Base-by-base conservation (phyloP, 78 protist genomes). In the Diacronema lutheri region DNA sequence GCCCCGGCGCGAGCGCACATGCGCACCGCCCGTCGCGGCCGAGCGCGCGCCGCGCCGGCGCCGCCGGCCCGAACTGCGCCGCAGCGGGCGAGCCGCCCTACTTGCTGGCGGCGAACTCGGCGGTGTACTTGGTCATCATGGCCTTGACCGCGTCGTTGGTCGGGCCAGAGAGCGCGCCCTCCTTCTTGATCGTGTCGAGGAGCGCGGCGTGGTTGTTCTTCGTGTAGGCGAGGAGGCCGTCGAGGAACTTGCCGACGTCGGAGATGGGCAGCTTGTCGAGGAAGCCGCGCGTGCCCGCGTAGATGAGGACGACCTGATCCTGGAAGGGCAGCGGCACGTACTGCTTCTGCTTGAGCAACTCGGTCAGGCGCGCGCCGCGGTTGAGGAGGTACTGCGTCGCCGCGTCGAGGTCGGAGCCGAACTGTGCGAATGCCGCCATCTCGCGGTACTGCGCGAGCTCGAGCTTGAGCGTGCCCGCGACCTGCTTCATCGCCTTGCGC, bases 371-470 rank as follows among this genome's bases (percentile, higher is more conserved):
- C 7, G 89, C 50, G 38, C 95, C 93, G 33, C 93, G 90, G 87
- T 69, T 72, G 55, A 93, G 89, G 66, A 61, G 91, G 38, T 2
- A 3, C 88, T 88, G 93, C 29, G 93, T 91, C 73, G 90, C 81
- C 19, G 91, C 92, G 82, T 91, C 91, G 83, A 88, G 88, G 40
- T 90, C 90, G 35, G 93, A 91, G 60, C 95, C 95, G 55, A 92
- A 92, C 85, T 90, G 92, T 65, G 95, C 90, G 68, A 90, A 92
- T n/a, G 95, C 93, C n/a, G 95, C 95, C 61, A 92, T 86, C 89
- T 92, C 92, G 66, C 95, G 91, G 90, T 93, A 93, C 87, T 90
- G 91, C 80, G 95, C 93, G 65, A 93, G 91, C 86, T 91, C 92
- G 41, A 82, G 85, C 91, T 93, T 93, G 68, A 93, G 88, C 29